Base-by-base conservation (phyloP, 2,329 filamentous ascomycete genomes). In the Fusarium duplospermum region DNA sequence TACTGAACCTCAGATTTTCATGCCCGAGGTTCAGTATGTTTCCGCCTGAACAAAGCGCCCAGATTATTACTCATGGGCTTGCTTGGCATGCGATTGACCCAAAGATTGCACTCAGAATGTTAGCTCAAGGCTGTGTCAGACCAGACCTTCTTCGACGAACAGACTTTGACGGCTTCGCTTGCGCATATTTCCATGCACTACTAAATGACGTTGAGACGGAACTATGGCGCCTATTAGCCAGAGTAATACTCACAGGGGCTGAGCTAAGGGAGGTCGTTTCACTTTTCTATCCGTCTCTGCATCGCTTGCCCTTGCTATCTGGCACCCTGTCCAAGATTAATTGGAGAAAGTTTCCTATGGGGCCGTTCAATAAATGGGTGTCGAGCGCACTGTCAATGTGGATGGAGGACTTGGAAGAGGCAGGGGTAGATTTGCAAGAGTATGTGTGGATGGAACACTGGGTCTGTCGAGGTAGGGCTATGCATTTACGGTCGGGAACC, bases 281-380 rank as follows among this genome's bases (percentile, higher is more conserved):
- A 6, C 18, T 27, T 13, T 27, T 13, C 1, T 6, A 6, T 2
- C 4, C 4, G 14, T 11, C 9, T 2, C 3, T 4, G 3, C 18
- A 2, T 9, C 2, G 6, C 9, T 56, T 0, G 2, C 1, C 3
- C 0, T 1, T 1, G 14, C 22, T 4, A 0, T 63, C 1, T 5
- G 6, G 10, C 1, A 0, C 1, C 3, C 42, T 58, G 10, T 10
- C 14, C 3, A n/a, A 29, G 4, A 40, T 36, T 1, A 18, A 31
- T n/a, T 3, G 5, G 0, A 20, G 24, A 9, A 22, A 36, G 0
- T 36, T 60, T 2, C 1, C 2, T 1, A 1, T 31, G 0, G 0
- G 20, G 0, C 8, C 67, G 0, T 60, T 71, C 1, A 6, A 2
- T 1, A 13, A 4, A 6, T 71, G 59, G 64, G 0, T 63, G 0